phyloP scores from a whole-genome alignment of 2,329 filamentous ascomycete species.

The Fusarium verticillioides region DNA sequence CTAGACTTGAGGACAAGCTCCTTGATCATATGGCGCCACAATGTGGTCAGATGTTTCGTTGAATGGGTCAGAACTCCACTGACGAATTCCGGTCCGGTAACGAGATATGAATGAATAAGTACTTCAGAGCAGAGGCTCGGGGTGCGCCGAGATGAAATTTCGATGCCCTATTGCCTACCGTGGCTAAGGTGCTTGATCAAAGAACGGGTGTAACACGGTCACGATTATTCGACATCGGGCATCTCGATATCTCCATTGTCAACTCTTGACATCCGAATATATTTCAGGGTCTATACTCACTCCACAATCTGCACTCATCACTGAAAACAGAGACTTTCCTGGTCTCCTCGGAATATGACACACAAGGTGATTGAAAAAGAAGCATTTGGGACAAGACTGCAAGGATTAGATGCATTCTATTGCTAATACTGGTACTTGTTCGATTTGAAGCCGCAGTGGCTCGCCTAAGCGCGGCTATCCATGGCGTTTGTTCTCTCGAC shows the following conservation, averaged over 20 bases:
- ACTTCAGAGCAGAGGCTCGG: not conserved
- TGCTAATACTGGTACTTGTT: constrained; percentile 41
- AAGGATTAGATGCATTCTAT: constrained; percentile 31
- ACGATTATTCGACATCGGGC: not conserved
- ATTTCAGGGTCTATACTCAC: not conserved
- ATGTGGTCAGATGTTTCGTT: constrained; percentile 11
- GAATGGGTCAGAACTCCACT: constrained; percentile 20
- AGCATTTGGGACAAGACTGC: constrained; percentile 23
- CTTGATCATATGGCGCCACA: constrained; percentile 6
- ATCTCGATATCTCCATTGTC: not conserved
- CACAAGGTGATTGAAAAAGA: constrained; percentile 19
- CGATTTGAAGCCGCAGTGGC: constrained; percentile 24
- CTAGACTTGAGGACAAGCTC: not conserved
- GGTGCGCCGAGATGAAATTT: not conserved
- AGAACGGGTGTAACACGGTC: constrained; percentile 1
- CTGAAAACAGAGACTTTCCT: constrained; percentile 3
- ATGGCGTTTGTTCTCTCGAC: constrained; percentile 11
- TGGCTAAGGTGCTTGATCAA: not conserved
- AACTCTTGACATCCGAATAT: not conserved
- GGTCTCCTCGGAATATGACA: constrained; percentile 30
- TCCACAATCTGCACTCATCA: not conserved
- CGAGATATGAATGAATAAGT: not conserved
- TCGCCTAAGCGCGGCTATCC: constrained; percentile 34
- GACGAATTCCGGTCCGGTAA: constrained; percentile 14
- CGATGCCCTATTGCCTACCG: not conserved